Base-by-base conservation (phyloP, 306 rosid species). In the Vigna nakashimae region DNA sequence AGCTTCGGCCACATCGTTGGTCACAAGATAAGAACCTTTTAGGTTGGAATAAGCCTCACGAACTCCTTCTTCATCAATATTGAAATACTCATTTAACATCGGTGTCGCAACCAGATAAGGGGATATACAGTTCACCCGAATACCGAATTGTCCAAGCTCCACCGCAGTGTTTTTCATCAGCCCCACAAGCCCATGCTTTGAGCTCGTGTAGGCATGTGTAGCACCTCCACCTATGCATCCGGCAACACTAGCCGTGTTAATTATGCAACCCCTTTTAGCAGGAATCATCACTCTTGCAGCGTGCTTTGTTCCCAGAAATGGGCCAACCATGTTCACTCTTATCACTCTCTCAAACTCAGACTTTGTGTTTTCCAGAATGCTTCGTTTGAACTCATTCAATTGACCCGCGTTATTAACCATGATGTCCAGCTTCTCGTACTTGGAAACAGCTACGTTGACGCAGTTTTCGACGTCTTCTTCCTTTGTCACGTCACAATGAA, bases 391-490 rank as follows among this genome's bases (percentile, higher is more conserved):
- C 4, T 0, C 16, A 0, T 30, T 28, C 86, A 0, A 0, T 0
- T 13, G 4, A 78, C 86, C 92, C 0, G 91, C 93, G 5, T 91
- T 91, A 75, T 87, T 91, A 65, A 75, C 12, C 91, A 91, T 87
- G 45, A 91, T 87, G 18, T 91, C 96, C 0, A 91, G 84, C 70
- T 84, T 84, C 4, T 89, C 93, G 3, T 85, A 58, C 50, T 75
- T 70, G 30, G 83, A 46, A 11, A 83, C 10, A 0, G 88, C 73
- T 0, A 55, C 42, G 43, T 85, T 74, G 80, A n/a, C 90, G 0
- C 77, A 85, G 3, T 74, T 85, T 74, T 85, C 80, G 0, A 91
- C 10, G 5, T 86, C 76, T 0, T 56, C 15, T 73, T 89, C 90
- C 0, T 78, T 63, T 0, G 83, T 87, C 0, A 84, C 89, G 4